phyloP scores from a whole-genome alignment of 306 rosid species.

The Hippophae tibetana region DNA sequence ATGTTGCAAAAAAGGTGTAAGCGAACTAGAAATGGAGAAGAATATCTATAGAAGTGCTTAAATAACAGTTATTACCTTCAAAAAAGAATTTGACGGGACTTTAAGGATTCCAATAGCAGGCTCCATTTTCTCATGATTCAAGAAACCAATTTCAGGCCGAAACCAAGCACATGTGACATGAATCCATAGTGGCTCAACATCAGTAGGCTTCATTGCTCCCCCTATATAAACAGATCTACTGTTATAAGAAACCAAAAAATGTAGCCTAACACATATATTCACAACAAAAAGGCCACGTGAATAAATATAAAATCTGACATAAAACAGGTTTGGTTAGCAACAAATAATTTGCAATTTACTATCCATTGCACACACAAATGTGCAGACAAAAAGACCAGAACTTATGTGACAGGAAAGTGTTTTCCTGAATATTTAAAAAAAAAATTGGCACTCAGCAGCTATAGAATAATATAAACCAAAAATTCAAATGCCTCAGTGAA shows the following conservation, averaged over 20 bases:
- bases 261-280: background rate
- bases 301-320: too few relatives aligned
- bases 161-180: slow-evolving; percentile 98
- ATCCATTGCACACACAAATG: too few relatives aligned
- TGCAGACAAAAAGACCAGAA: too few relatives aligned
- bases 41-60: background rate
- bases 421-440: too few relatives aligned
- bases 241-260: slow-evolving; percentile 15
- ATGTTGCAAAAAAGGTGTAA: background rate
- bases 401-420: too few relatives aligned
- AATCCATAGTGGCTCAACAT: slow-evolving; percentile 80
- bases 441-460: too few relatives aligned
- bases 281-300: too few relatives aligned
- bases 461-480: too few relatives aligned
- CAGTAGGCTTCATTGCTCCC: slow-evolving; percentile 97
- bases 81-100: slow-evolving; percentile 62
- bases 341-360: too few relatives aligned
- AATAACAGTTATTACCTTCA: slow-evolving; percentile 47
- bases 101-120: slow-evolving; percentile 86
- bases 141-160: slow-evolving; percentile 70
- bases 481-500: too few relatives aligned
- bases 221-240: slow-evolving; percentile 40
- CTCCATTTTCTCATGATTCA: slow-evolving; percentile 75
- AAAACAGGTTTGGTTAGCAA: too few relatives aligned
- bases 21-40: background rate